Evolutionary conservation across 257 asterid genomes (phyloP), one percentile per base, ranked within the genome.

Genomic region (Dorcoceras hygrometricum): DNA sequence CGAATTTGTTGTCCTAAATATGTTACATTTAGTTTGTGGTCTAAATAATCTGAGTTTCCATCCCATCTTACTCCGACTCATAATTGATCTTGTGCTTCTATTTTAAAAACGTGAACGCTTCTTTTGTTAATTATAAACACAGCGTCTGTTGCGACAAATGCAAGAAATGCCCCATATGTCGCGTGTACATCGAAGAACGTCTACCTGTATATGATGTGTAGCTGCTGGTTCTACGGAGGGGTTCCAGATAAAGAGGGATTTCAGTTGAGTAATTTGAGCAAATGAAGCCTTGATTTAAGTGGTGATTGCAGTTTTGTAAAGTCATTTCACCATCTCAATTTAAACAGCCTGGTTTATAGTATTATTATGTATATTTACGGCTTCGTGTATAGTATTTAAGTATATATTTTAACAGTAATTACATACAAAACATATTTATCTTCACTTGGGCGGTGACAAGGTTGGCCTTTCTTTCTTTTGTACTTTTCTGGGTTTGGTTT

Each of bases 141-240:
- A 93, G 99, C 80, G 46, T 77, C 43, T 90, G 97, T 57, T 74
- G 91, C 23, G 97, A 83, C 25, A 90, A 83, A 83, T 93, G 99
- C 84, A 88, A 90, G 88, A 87, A 76, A 76, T 93, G 99, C 81
- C 99, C 99, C 34, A 80, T 93, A 53, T 93, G 99, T 72, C 94
- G 97, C 2, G 81, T 93, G 27, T 76, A 76, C 55, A 79, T 93
- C 57, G 96, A 90, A 57, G 99, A 86, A 25, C 95, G 94, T 53
- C 28, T 88, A 62, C 87, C 79, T 23, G 90, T 93, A 54, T 64
- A 72, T 54, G 99, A 93, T 19, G 96, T 85, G 62, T 88, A 84
- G 80, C 70, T 71, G 61, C 54, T 24, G 19, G 34, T 18, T 4
- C 19, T 58, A 11, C 19, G 11, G 59, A 22, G 2, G 6, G 5